These are phyloP conservation scores for Salix dunnii DNA, from an alignment of 345 rosid genomes.

Conservation along the genomic window DNA sequence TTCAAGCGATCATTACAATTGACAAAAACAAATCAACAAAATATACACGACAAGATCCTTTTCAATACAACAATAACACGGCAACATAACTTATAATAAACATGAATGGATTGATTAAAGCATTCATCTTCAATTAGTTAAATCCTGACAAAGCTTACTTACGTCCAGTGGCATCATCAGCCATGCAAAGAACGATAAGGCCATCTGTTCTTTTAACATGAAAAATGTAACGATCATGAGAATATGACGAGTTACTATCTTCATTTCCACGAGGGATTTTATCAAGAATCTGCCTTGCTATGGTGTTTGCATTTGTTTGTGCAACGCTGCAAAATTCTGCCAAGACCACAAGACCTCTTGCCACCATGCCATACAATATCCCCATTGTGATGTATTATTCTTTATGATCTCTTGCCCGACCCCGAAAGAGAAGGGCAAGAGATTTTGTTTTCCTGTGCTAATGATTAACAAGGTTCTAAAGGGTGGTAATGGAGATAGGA, in stretches of 20 bases:
- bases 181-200: conserved; percentile 51
- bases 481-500: not conserved
- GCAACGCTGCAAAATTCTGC: conserved; percentile 41
- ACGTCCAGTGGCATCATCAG: conserved; percentile 40
- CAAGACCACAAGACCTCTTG: conserved; percentile 44
- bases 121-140: too few species aligned
- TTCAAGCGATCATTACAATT: too few species aligned
- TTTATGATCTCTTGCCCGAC: too few species aligned
- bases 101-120: not conserved
- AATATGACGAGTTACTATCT: conserved; percentile 36
- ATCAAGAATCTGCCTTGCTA: conserved; percentile 42
- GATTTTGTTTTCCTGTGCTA: too few species aligned
- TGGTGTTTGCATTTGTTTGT: conserved; percentile 33
- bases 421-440: too few species aligned
- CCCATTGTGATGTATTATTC: conserved; percentile 25
- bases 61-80: too few species aligned
- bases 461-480: too few species aligned
- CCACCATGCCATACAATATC: conserved; percentile 51
- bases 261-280: conserved; percentile 25
- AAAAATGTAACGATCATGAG: conserved; percentile 46
- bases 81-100: not conserved
- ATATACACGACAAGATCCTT: too few species aligned
- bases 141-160: not conserved
- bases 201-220: conserved; percentile 47
- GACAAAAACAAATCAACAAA: too few species aligned